Percentiles rank a stretch among this genome's conserved stretches.
Evolutionary conservation across 176 grass and related monocot genomes (phyloP).

Genomic region (Lolium rigidum): DNA sequence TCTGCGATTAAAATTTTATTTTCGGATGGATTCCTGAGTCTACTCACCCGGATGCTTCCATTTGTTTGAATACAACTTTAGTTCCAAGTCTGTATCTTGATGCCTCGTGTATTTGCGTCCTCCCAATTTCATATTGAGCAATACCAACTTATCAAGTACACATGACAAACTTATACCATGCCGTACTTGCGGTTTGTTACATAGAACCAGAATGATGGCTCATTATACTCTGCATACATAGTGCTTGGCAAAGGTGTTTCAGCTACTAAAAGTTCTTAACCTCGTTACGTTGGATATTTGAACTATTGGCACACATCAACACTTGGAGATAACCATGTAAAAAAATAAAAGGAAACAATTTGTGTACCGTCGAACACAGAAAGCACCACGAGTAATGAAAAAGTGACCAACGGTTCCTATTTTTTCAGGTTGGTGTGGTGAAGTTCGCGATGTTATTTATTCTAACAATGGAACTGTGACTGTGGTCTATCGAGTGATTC

Average conservation of each 20-base stretch:
- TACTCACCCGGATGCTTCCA: not conserved
- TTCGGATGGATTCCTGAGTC: not conserved
- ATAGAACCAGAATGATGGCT: slow-evolving; percentile 23
- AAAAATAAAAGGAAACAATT: not conserved
- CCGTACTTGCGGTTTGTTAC: not conserved
- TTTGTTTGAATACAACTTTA: slow-evolving; percentile 16
- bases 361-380: not conserved
- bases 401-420: slow-evolving; percentile 16
- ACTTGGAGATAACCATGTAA: not conserved
- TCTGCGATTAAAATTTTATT: not conserved
- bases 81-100: not conserved
- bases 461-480: slow-evolving; percentile 76
- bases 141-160: slow-evolving; percentile 14
- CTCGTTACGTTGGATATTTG: not conserved
- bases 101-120: not conserved
- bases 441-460: slow-evolving; percentile 85
- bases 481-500: slow-evolving; percentile 84
- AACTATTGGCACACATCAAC: not conserved
- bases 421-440: slow-evolving; percentile 90
- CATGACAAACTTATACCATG: not conserved
- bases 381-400: not conserved
- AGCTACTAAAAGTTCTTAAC: not conserved
- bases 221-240: not conserved
- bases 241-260: not conserved
- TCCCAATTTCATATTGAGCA: slow-evolving; percentile 13